Evolutionary conservation across 1,284 basidiomycete species (phyloP), one percentile per base, ranked within the genome.

Genomic region (Coniferiporia weirii): DNA sequence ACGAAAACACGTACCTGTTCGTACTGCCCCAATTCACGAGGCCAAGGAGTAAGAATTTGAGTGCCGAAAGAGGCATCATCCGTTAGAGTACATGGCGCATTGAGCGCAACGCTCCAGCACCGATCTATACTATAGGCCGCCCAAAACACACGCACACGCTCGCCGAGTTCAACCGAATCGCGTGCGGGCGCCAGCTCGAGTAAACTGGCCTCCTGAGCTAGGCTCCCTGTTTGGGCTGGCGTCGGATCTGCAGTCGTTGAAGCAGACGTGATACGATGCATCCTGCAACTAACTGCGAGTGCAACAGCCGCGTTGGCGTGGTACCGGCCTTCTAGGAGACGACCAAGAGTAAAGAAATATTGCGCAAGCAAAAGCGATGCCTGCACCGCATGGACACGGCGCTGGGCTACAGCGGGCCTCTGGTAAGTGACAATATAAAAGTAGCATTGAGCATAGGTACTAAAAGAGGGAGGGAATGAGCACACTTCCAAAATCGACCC

Each of bases 141-240:
- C 87, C 87, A 89, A 63, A 89, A 89, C 0, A 84, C 78, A 44
- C 82, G 70, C 52, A 86, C 82, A 40, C 83, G 75, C 66, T 89
- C 85, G 57, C 81, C 84, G 51, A 83, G 80, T 59, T 81, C 79
- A 35, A 82, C 68, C 7, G 64, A 64, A 60, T 79, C 74, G n/a
- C 64, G 59, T 0, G 77, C 69, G 0, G 69, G 67, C 2, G 73
- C 36, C 13, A 59, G 27, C 15, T 59, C 57, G 17, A 59, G 45
- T 46, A 15, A 19, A 13, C 2, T 44, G 17, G 19, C 22, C 35
- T 3, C 20, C n/a, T 32, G 52, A 9, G 6, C 9, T 4, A 32
- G 40, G 27, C n/a, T 6, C 13, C 45, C 15, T 9, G 8, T 34
- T 20, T 19, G 8, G 6, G 3, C 17, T 43, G 15, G 13, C 34